A percentile compares a stretch with the other conserved stretches of the same genome.
Conservation (phyloP, 2,329 filamentous ascomycete species). For the Curvularia sp. region DNA sequence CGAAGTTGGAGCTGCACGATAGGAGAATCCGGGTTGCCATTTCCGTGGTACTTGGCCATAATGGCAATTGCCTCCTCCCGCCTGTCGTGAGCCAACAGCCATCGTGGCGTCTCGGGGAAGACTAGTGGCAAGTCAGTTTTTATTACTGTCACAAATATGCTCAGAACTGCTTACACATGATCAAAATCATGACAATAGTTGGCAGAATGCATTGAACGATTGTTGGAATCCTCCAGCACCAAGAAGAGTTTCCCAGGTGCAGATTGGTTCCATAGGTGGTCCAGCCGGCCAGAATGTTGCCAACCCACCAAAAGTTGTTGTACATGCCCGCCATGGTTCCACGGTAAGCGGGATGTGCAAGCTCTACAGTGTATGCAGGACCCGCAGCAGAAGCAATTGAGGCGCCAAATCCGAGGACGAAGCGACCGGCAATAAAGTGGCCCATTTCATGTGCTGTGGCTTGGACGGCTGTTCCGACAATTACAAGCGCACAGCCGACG, state of each 20-base stretch:
- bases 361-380: constrained; percentile 66
- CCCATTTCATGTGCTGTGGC: constrained; percentile 56
- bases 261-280: constrained; percentile 54
- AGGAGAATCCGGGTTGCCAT: constrained; percentile 52
- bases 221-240: constrained; percentile 61
- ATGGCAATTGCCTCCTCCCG: constrained; percentile 64
- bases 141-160: background rate
- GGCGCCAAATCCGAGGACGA: constrained; percentile 58
- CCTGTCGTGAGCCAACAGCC: constrained; percentile 61
- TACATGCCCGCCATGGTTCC: constrained; percentile 67
- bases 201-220: constrained; percentile 43
- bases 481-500: constrained; percentile 61
- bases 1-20: constrained; percentile 48
- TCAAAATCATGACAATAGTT: constrained; percentile 54
- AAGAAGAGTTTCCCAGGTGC: constrained; percentile 52
- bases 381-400: constrained; percentile 64
- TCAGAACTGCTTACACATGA: constrained; percentile 49
- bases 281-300: constrained; percentile 63
- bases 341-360: constrained; percentile 67
- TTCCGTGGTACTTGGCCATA: constrained; percentile 66
- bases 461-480: constrained; percentile 62
- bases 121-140: constrained; percentile 7
- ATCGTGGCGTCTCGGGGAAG: constrained; percentile 19
- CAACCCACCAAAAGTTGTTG: constrained; percentile 57
- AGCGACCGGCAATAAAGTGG: constrained; percentile 61